These are phyloP conservation scores for Echites panduratus DNA, from an alignment of 257 asterid species.

Conservation along the genomic window DNA sequence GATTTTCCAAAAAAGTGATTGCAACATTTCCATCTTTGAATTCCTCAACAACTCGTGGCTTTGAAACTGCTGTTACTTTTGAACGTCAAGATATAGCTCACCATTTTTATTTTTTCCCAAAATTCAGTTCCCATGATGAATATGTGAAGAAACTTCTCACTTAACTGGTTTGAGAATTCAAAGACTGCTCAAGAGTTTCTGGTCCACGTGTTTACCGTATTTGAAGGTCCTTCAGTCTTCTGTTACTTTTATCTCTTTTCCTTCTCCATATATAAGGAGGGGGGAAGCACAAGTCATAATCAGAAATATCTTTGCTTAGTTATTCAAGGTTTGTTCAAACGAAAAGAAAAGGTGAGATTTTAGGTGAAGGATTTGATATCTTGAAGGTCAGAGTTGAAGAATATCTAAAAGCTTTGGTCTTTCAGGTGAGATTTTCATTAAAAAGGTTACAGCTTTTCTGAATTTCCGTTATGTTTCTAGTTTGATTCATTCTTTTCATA, in stretches of 20 bases:
- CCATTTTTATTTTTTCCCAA: slow-evolving; percentile 20
- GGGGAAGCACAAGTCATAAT: slow-evolving; percentile 11
- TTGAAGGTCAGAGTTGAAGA: slow-evolving; percentile 1
- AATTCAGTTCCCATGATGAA: slow-evolving; percentile 24
- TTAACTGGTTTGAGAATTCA: slow-evolving; percentile 22
- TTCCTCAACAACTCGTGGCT: slow-evolving; percentile 38
- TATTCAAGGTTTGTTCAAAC: background rate
- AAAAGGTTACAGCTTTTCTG: too few relatives aligned
- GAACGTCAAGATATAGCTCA: slow-evolving; percentile 7
- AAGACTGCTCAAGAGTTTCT: slow-evolving; percentile 11
- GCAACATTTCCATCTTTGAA: slow-evolving; percentile 40
- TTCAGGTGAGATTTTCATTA: slow-evolving; percentile 32
- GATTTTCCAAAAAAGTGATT: slow-evolving; percentile 6
- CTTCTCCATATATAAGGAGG: slow-evolving; percentile 19
- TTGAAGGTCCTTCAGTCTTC: slow-evolving; percentile 19
- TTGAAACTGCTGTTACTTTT: slow-evolving; percentile 15
- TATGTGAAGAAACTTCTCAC: slow-evolving; percentile 2
- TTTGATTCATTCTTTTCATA: background rate
- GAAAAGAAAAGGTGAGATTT: background rate
- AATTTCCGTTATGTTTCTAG: background rate
- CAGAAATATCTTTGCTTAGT: slow-evolving; percentile 11
- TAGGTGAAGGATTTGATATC: background rate
- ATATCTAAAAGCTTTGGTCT: slow-evolving; percentile 11
- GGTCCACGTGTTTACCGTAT: slow-evolving; percentile 36
- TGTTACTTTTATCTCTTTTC: background rate